Base-by-base conservation (phyloP, 805 yeast species). In the Cyberlindnera amylophila region DNA sequence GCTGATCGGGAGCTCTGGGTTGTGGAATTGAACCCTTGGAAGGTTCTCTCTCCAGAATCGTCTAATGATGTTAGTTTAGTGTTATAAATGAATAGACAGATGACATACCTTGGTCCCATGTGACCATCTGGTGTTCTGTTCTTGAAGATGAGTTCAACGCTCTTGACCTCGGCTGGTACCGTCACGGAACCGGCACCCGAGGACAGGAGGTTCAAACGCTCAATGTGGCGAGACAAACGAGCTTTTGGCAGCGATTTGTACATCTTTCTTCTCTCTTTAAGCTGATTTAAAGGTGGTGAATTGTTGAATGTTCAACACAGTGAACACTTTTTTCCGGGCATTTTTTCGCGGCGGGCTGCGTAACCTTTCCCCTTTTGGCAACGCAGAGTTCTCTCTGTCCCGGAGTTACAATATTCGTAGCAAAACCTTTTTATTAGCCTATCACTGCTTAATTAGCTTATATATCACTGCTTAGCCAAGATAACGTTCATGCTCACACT, bases 1-100 rank as follows among this genome's bases (percentile, higher is more conserved):
- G 18, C 72, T 70, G 42, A 87, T 78, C 18, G 77, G 73, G 21
- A 85, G 57, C 34, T 68, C 66, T n/a, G 91, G 90, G 62, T 89
- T 89, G 66, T 87, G 90, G 62, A 85, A 89, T 59, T 79, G 81
- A 49, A 89, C 70, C 6, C 89, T 79, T 19, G 93, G 95, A 44
- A 89, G 67, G 63, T 79, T 75, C 39, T 70, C 66, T 53, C 76
- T 77, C 93, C 95, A 86, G 64, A 89, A 86, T 51, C 75, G 74
- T 54, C 81, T 77, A 15, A 10, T 3, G 2, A 7, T 28, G 3
- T 14, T 21, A 12, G 11, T 51, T 45, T 36, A 42, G 42, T 36
- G 11, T 10, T n/a, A 16, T 32, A 5, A 9, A 4, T 17, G 6
- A 32, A 9, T 23, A 5, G n/a, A 8, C 38, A 21, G 18, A 18